phyloP scores from a whole-genome alignment of 2,329 filamentous ascomycete species.

The Torrubiella hemipterigena region DNA sequence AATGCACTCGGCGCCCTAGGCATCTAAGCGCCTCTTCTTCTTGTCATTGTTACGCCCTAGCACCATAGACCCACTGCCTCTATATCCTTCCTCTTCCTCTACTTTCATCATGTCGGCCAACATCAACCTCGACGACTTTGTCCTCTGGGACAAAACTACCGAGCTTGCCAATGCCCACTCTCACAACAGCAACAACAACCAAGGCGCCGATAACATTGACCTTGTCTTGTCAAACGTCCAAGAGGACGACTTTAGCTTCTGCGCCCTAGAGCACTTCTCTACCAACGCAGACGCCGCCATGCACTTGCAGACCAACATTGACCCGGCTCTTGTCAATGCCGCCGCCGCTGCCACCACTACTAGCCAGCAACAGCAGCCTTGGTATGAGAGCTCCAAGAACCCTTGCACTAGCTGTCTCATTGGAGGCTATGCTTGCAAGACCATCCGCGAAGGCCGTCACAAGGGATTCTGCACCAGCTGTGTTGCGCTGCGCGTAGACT shows the following conservation, averaged over 20 bases:
- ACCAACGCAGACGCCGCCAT: constrained; percentile 22
- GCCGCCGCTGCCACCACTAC: constrained; percentile 6
- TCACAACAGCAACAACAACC: constrained; percentile 18
- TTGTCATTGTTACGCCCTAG: not conserved
- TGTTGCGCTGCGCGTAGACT: constrained; percentile 44
- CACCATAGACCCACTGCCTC: not conserved
- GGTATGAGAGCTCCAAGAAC: constrained; percentile 24
- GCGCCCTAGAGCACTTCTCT: constrained; percentile 45
- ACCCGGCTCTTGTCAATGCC: constrained; percentile 17
- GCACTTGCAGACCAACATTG: too few species aligned
- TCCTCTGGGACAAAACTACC: constrained; percentile 44
- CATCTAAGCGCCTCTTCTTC: not conserved
- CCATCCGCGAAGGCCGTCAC: constrained; percentile 45
- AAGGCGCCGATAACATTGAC: constrained; percentile 28
- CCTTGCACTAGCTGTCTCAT: constrained; percentile 41
- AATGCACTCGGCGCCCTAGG: not conserved
- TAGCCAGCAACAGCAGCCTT: too few species aligned
- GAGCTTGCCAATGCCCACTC: constrained; percentile 16
- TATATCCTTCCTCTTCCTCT: too few species aligned
- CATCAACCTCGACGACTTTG: constrained; percentile 48
- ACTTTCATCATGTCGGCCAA: constrained; percentile 21
- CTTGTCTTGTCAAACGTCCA: constrained; percentile 42
- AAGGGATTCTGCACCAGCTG: constrained; percentile 52
- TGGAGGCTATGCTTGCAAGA: constrained; percentile 47
- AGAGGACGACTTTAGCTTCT: constrained; percentile 49